A percentile compares a stretch with the other conserved stretches of the same genome.
Evolutionary conservation across 257 asterid genomes (phyloP).

Genomic region (Nicotiana tomentosiformis): DNA sequence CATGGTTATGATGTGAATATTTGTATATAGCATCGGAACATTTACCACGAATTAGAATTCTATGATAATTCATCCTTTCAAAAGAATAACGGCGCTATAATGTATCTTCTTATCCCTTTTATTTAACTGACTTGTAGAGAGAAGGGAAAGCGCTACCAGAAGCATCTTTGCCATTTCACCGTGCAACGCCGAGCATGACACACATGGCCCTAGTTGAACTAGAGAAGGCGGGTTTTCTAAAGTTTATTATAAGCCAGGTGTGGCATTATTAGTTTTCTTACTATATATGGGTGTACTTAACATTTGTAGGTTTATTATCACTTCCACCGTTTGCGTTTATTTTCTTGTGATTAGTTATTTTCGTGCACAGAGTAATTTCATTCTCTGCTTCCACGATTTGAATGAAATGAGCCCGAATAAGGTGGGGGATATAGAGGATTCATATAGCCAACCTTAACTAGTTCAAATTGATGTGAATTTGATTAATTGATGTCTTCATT

Average conservation of each 20-base stretch:
- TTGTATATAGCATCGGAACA: background rate
- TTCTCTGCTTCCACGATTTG: too few relatives aligned
- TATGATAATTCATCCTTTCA: background rate
- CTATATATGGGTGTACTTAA: background rate
- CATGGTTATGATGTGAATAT: background rate
- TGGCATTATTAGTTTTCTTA: constrained; percentile 6
- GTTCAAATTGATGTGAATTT: background rate
- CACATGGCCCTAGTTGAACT: constrained; percentile 92
- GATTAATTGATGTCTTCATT: background rate
- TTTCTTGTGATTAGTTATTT: constrained; percentile 1
- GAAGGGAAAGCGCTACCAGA: constrained; percentile 93
- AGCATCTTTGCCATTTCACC: constrained; percentile 93
- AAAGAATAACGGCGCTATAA: background rate
- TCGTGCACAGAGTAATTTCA: too few relatives aligned
- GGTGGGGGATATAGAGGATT: background rate
- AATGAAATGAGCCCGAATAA: too few relatives aligned
- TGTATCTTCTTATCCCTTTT: constrained; percentile 11
- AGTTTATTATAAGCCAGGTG: constrained; percentile 93
- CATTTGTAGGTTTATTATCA: background rate
- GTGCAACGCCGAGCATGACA: constrained; percentile 87
- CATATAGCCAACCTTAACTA: background rate
- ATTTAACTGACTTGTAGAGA: constrained; percentile 40
- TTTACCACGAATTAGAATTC: background rate
- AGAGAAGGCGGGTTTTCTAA: constrained; percentile 81
- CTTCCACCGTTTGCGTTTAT: background rate